Evolutionary conservation across 257 asterid species (phyloP), one percentile per base, ranked within the genome.

Genomic region (Lycium barbarum): DNA sequence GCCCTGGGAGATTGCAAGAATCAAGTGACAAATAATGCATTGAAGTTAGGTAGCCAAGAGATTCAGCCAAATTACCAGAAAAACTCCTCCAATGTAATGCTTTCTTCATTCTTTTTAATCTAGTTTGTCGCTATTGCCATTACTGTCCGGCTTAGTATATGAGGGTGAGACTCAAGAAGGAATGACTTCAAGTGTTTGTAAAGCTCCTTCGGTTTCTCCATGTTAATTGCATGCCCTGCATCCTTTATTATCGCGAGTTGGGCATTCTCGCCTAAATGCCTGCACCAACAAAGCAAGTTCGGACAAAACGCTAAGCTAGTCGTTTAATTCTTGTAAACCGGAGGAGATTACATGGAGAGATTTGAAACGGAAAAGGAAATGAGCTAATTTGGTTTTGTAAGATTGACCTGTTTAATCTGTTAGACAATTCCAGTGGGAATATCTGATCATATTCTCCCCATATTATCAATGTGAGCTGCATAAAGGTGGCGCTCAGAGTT

Each of bases 401-500:
- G 43, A 72, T 73, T 62, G 63, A 91, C 98, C 98, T 92, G 87
- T 91, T 86, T 57, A 95, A 86, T 84, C 97, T 89, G 84, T 93
- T 90, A 66, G 91, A 96, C 88, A 93, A 89, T 88, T 95, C 98
- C 22, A 92, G 78, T 4, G 98, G 98, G 87, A 95, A 93, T 80
- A 95, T 26, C 84, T 90, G 91, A 88, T 95, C 98, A 40, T 94
- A 83, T 72, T 93, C 98, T 59, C 97, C 98, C 98, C 98, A 95
- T 54, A 93, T 86, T 43, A 95, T 93, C 87, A 91, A 81, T 1
- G 98, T 92, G 4, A 96, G 93, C 98, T 95, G 78, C 89, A 87
- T 35, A 18, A 73, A 47, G 62, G 73, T 51, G 47, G 1, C 7
- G 13, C 22, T 61, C 7, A 63, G 11, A n/a, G 62, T 80, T 86